phyloP scores from a whole-genome alignment of 345 rosid genomes.

The Combretum micranthum region DNA sequence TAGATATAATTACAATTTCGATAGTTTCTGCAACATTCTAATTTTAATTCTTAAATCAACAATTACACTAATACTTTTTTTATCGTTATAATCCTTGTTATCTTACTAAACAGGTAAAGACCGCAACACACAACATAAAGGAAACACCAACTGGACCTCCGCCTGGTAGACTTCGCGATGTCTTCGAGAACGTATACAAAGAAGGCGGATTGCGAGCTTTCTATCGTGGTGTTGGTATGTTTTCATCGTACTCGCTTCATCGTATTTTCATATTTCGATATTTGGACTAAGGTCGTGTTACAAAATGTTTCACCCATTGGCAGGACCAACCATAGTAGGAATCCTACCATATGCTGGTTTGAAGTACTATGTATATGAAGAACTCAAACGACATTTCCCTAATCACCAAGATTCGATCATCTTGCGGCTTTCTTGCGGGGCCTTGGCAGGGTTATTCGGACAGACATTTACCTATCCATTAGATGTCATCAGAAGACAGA shows the following conservation, averaged over 20 bases:
- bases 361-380: constrained; percentile 87
- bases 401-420: constrained; percentile 67
- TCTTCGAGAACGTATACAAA: constrained; percentile 57
- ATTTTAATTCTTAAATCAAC: too few species aligned
- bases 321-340: constrained; percentile 86
- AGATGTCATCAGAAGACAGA: constrained; percentile 93
- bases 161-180: constrained; percentile 56
- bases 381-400: constrained; percentile 71
- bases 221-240: constrained; percentile 77
- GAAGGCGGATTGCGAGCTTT: constrained; percentile 76
- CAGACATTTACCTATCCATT: constrained; percentile 91
- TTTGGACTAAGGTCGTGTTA: not conserved
- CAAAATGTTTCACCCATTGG: not conserved
- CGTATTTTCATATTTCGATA: not conserved
- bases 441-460: constrained; percentile 82
- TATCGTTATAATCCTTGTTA: too few species aligned
- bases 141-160: constrained; percentile 31
- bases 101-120: too few species aligned
- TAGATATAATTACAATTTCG: too few species aligned
- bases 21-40: too few species aligned
- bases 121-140: constrained; percentile 35
- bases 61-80: too few species aligned
- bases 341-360: constrained; percentile 89
- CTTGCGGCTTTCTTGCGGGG: constrained; percentile 88
- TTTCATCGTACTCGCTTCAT: not conserved